phyloP scores from a whole-genome alignment of 1,284 basidiomycete genomes.

The Tylopilus orsonianus region DNA sequence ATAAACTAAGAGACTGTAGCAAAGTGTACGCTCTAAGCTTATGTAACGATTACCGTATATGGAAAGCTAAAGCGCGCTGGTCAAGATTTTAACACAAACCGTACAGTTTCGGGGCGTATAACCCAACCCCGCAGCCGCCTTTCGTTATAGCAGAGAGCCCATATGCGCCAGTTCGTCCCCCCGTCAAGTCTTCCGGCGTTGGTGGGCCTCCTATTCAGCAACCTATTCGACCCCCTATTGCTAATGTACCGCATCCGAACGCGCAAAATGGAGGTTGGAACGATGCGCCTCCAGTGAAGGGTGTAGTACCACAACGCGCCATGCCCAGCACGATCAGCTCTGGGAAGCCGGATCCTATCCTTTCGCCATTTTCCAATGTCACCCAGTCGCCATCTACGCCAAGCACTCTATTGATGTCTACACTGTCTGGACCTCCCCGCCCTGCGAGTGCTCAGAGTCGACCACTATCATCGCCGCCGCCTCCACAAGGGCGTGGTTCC shows the following conservation, averaged over 20 bases:
- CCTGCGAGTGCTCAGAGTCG: slow-evolving; percentile 59
- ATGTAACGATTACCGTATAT: too few species aligned
- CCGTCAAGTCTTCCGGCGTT: slow-evolving; percentile 15
- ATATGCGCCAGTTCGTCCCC: slow-evolving; percentile 26
- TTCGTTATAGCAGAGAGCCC: slow-evolving; percentile 37
- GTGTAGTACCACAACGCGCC: slow-evolving; percentile 45
- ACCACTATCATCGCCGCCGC: slow-evolving; percentile 45
- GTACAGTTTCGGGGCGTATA: slow-evolving; percentile 11
- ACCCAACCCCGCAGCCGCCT: slow-evolving; percentile 12
- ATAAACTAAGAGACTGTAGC: too few species aligned
- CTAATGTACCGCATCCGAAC: slow-evolving; percentile 45
- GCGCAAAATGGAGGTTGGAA: slow-evolving; percentile 87
- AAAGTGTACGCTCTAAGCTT: too few species aligned
- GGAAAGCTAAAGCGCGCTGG: too few species aligned
- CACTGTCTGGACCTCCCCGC: slow-evolving; percentile 44
- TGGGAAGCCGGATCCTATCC: slow-evolving; percentile 71
- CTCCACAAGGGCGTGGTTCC: slow-evolving; percentile 36
- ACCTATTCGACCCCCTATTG: slow-evolving; percentile 22
- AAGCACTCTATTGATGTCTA: slow-evolving; percentile 45
- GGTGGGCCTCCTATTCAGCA: slow-evolving; percentile 25
- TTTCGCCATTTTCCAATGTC: slow-evolving; percentile 88
- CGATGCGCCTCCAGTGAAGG: slow-evolving; percentile 65
- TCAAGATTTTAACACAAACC: too few species aligned
- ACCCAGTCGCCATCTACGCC: slow-evolving; percentile 46
- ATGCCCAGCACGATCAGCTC: slow-evolving; percentile 47